Base-by-base conservation (phyloP, 495 filamentous ascomycete species). In the Durotheca rogersii region DNA sequence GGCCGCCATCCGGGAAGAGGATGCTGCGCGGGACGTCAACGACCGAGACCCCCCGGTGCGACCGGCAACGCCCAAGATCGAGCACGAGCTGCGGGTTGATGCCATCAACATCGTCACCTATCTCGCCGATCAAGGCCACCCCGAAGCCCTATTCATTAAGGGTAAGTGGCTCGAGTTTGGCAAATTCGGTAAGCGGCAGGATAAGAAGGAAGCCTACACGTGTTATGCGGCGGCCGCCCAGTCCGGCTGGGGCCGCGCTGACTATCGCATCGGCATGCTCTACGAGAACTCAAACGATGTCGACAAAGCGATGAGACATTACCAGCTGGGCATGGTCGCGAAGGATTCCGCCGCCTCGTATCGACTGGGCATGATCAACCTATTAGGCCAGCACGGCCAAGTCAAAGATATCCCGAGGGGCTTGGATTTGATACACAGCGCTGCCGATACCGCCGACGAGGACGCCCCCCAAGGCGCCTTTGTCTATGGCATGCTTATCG, bases 141-240 rank as follows among this genome's bases (percentile, higher is more conserved):
- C 93, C 37, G 90, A 92, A 62, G 93, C 94, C 4, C 85, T 90
- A 56, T 97, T 96, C 64, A 89, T 98, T 74, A 84, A 83, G 66
- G 89, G 88, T 44, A 96, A 93, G 80, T 97, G 93, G 94, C 76
- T 95, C 23, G 93, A 98, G 67, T 97, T 97, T 72, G 93, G 93
- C 48, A 96, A 96, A 67, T 97, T 96, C 67, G 89, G 88, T 15
- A 81, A 81, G 54, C 82, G 87, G 14, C 74, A 87, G 49, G 92
- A 97, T 72, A 96, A 94, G 69, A 90, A 91, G 58, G 92, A 96
- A 68, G 93, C 93, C 12, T 97, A 91, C 66, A 67, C 83, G 36
- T 85, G 82, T 58, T 98, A 96, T 70, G 81, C 80, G 40, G 76
- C 86, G 52, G 86, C 93, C n/a, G 87, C 90, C 35, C 85, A 94